Evolutionary conservation across 768 basidiomycete genomes (phyloP), one percentile per base, ranked within the genome.

Genomic region (Astraeus odoratus): DNA sequence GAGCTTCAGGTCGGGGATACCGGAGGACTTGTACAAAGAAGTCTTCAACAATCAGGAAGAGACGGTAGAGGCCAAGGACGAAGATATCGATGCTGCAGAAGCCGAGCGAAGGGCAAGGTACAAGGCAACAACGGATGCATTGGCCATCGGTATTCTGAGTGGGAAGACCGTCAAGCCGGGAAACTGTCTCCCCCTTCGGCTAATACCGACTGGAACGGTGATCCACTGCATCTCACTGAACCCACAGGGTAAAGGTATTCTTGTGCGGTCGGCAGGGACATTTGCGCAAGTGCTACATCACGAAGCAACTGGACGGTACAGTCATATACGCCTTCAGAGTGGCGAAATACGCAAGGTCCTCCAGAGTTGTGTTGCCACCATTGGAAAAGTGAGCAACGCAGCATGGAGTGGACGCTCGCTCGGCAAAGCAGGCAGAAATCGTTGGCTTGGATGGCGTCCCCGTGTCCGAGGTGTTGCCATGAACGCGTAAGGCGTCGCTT

Each of bases 391-490:
- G 44, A 90, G 88, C 68, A 99, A 99, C 61, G 75, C 82, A 30
- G 70, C 94, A 44, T 92, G 91, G 82, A 89, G 91, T 64, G 80
- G 84, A 49, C 72, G 82, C 12, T 80, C 70, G 35, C 66, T 97
- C 26, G 96, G 93, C 12, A 99, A 98, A 66, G 96, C 96, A 6
- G 96, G 96, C 24, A 69, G 95, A 52, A 71, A 73, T 33, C 74
- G 94, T 29, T 94, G 91, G 90, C 67, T 97, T 16, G 94, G 94
- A 15, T 68, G 80, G 58, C 66, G 89, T 53, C 93, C 93, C 0
- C 75, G 76, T 25, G 91, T 95, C 37, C 83, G 93, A 65, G 93
- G 93, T 81, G 83, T 96, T 52, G 93, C 93, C 34, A 95, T 95
- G 93, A 97, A 96, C 65, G 85, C 90, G 81, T 92, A 69, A 34